Evolutionary conservation across 2,329 filamentous ascomycete species (phyloP), one percentile per base, ranked within the genome.

Genomic region (Sphaerulina vaccinii): DNA sequence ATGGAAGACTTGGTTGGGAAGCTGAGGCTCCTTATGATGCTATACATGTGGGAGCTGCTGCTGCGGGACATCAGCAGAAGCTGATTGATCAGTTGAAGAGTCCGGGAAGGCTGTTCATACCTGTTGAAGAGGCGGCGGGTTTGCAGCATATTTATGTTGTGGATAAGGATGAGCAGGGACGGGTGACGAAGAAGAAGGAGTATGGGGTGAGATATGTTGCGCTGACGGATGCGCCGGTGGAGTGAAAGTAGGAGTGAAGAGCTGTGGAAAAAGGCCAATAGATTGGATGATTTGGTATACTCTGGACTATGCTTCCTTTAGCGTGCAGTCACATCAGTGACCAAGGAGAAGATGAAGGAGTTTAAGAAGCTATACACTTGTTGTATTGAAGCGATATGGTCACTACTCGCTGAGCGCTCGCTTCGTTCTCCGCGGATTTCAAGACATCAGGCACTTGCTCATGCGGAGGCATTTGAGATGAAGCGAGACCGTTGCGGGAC

Each of bases 1-100:
- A 96, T 72, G 76, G 76, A 10, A 62, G 76, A 55, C 65, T 69
- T 48, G 76, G 76, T 2, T 78, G 70, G 68, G 51, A 44, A 22
- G 72, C 75, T 10, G 77, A 73, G 55, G 72, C 70, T 23, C 72
- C 83, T 0, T 99, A 92, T 78, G 90, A 97, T 77, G 91, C 88
- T 2, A 97, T 99, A 54, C 93, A 97, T 68, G 93, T 97, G 2
- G 93, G 93, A 0, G 93, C 93, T 0, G 88, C 90, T 6, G 92
- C 92, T 0, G 79, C 74, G 19, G 80, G 83, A 65, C 72, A 95
- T 49, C 91, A 95, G 67, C 67, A 80, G 15, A 79, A 81, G 53
- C 71, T 97, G 59, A 72, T 95, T 39, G 80, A 84, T 23, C 93
- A 97, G 74, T 73, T 99, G 60, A 83, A 83, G 57, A 74, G 80